Conservation (phyloP, 805 yeast genomes). For the Vanderwaltozyma tropicalis region DNA sequence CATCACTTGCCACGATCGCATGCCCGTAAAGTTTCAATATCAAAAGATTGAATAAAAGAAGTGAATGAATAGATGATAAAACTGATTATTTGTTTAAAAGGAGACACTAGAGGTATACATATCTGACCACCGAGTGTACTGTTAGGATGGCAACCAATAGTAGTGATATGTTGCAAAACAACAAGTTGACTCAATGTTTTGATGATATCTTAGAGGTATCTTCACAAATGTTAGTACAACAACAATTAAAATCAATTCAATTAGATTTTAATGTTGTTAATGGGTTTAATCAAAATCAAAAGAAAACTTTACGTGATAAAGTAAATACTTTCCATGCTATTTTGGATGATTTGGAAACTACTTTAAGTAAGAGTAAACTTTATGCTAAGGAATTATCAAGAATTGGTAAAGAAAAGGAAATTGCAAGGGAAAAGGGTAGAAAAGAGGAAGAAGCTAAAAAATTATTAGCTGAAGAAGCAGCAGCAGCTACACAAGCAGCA, state of each 20-base stretch:
- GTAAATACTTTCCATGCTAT: constrained; percentile 22
- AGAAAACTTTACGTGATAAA: constrained; percentile 18
- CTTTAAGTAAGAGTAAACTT: constrained; percentile 17
- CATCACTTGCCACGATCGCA: no score
- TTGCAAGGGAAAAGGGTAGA: constrained; percentile 22
- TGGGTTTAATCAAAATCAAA: constrained; percentile 22
- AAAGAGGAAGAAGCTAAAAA: constrained; percentile 20
- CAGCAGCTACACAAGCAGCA: constrained; percentile 3
- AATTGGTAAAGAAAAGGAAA: constrained; percentile 25
- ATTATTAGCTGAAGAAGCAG: constrained; percentile 6
- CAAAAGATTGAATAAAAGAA: no score
- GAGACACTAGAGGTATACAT: no score
- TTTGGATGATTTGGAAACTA: constrained; percentile 24
- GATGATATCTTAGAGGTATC: constrained; percentile 26
- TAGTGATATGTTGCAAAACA: constrained; percentile 6
- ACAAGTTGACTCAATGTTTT: constrained; percentile 24
- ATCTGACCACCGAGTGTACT: no score
- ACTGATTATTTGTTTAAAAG: no score
- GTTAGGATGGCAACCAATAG: no score
- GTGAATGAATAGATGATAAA: no score
- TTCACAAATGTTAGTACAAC: constrained; percentile 28
- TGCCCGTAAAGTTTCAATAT: no score
- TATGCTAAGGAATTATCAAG: constrained; percentile 22
- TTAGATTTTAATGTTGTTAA: constrained; percentile 17
- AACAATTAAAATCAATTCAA: constrained; percentile 27